phyloP scores from a whole-genome alignment of 1,284 basidiomycete genomes.

The Lentinula novae-zelandiae region DNA sequence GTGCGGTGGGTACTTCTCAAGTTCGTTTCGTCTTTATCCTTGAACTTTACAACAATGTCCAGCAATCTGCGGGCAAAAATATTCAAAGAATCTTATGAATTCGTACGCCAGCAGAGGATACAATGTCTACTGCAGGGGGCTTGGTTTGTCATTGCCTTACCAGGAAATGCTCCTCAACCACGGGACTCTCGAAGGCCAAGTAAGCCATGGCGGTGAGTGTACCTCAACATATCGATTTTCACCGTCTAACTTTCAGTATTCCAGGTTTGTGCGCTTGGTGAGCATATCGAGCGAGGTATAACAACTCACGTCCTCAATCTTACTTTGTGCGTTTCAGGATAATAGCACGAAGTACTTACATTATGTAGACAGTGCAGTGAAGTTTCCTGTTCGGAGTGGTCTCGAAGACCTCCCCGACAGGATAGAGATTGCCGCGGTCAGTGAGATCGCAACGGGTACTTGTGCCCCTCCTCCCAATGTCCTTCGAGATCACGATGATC shows the following conservation, averaged over 20 bases:
- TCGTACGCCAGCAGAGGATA: constrained; percentile 87
- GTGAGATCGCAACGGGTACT: constrained; percentile 77
- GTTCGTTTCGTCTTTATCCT: constrained; percentile 4
- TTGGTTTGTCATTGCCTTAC: constrained; percentile 82
- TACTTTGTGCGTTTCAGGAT: constrained; percentile 43
- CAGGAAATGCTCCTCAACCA: constrained; percentile 40
- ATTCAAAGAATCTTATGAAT: constrained; percentile 90
- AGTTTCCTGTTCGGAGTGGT: constrained; percentile 75
- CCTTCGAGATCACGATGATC: constrained; percentile 53
- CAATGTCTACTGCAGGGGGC: constrained; percentile 87
- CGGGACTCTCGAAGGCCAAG: constrained; percentile 54
- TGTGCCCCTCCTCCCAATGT: constrained; percentile 66
- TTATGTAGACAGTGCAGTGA: constrained; percentile 76
- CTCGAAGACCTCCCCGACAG: constrained; percentile 85
- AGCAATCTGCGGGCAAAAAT: constrained; percentile 85
- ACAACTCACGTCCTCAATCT: background rate
- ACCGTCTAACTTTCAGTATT: background rate
- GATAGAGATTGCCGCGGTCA: constrained; percentile 78
- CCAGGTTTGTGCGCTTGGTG: constrained; percentile 72
- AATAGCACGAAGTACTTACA: constrained; percentile 76
- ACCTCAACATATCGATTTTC: background rate
- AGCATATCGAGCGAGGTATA: background rate
- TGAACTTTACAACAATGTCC: background rate
- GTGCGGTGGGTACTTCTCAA: constrained; percentile 56
- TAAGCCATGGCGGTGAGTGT: constrained; percentile 54